Percentiles rank a stretch among this genome's conserved stretches.
Conservation (phyloP, 75 land plant genomes). For the Picea sitchensis region DNA sequence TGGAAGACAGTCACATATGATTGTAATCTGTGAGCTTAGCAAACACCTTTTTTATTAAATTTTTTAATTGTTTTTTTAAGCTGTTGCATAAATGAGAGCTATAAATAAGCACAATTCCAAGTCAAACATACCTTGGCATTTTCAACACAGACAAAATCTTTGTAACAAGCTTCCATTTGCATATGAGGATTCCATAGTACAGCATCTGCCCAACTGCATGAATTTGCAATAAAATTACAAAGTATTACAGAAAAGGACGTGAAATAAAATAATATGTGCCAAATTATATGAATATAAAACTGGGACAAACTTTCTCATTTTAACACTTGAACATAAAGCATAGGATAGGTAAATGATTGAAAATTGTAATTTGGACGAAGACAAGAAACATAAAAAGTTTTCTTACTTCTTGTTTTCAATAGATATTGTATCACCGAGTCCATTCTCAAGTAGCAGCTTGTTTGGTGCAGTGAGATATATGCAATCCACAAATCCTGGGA, state of each 20-base stretch:
- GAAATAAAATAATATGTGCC: not conserved
- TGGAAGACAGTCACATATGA: not conserved
- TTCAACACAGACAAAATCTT: constrained; percentile 97
- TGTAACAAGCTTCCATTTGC: constrained; percentile 82
- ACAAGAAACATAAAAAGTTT: not conserved
- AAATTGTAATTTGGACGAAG: not conserved
- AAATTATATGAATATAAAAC: not conserved
- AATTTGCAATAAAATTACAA: not conserved
- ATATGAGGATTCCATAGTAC: constrained; percentile 98
- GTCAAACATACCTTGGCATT: constrained; percentile 76
- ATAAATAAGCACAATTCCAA: not conserved
- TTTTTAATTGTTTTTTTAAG: not conserved
- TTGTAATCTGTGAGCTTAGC: not conserved
- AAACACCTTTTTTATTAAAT: not conserved
- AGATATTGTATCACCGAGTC: constrained; percentile 71
- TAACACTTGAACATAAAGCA: not conserved
- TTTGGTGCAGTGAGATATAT: constrained; percentile 76
- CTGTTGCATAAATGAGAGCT: not conserved
- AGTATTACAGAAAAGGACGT: not conserved
- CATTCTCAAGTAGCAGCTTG: constrained; percentile 68
- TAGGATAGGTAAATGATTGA: not conserved
- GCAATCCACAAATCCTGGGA: constrained; percentile 97
- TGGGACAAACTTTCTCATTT: not conserved
- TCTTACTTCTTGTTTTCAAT: constrained; percentile 69
- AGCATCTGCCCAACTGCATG: constrained; percentile 88